phyloP scores from a whole-genome alignment of 1,139 yeast species.

The Lodderomyces pseudojiufengensis region DNA sequence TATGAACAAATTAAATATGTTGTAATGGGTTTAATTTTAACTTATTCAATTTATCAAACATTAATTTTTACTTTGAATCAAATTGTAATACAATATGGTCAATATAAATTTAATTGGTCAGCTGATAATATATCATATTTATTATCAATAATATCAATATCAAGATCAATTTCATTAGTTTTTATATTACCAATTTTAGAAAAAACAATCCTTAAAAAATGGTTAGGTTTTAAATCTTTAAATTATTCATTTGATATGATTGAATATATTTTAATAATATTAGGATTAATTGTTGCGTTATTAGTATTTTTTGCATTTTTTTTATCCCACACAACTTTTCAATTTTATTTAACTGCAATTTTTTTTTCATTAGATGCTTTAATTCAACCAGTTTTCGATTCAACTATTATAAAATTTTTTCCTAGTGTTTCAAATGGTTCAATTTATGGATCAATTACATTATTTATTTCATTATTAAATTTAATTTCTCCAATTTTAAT shows the following conservation, averaged over 20 bases:
- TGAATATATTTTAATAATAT: constrained; percentile 39
- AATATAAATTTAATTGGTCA: constrained; percentile 56
- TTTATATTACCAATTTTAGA: constrained; percentile 32
- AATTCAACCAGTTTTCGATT: constrained; percentile 30
- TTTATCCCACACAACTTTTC: constrained; percentile 14
- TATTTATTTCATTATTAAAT: constrained; percentile 44
- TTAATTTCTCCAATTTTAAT: constrained; percentile 20
- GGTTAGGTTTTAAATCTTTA: constrained; percentile 32
- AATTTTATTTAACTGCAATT: constrained; percentile 20
- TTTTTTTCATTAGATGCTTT: constrained; percentile 44
- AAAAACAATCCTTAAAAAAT: constrained; percentile 26
- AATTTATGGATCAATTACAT: constrained; percentile 9
- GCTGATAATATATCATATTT: constrained; percentile 56
- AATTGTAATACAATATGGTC: constrained; percentile 50
- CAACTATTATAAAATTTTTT: constrained; percentile 34
- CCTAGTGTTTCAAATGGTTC: constrained; percentile 28
- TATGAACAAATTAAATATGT: constrained; percentile 21
- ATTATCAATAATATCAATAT: constrained; percentile 50
- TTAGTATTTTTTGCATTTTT: constrained; percentile 10
- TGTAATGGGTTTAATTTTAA: constrained; percentile 42
- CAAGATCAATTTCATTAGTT: constrained; percentile 31
- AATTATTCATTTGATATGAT: constrained; percentile 48
- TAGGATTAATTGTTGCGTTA: constrained; percentile 5
- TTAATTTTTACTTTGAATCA: constrained; percentile 36
- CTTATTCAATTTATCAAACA: constrained; percentile 32